Evolutionary conservation across 1,284 basidiomycete species (phyloP).

Genomic region (Trichosporon asahii): DNA sequence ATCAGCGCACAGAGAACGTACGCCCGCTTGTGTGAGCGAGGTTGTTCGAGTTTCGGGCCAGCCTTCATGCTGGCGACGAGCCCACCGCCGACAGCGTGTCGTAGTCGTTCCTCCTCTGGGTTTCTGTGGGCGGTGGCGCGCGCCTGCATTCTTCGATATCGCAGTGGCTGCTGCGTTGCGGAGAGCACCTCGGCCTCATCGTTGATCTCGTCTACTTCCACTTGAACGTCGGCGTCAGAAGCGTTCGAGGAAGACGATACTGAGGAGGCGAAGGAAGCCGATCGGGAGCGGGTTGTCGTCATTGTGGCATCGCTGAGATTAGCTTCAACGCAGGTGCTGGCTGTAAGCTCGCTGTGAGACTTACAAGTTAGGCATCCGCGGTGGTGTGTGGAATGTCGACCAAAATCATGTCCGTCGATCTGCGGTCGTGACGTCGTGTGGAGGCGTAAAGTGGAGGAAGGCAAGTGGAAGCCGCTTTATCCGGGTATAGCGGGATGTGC

Average conservation of each 20-base stretch:
- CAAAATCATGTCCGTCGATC: neutral
- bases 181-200: neutral
- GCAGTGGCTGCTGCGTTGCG: neutral
- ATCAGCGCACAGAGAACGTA: slow-evolving; percentile 17
- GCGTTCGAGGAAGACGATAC: neutral
- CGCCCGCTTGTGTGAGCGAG: neutral
- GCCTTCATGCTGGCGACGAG: slow-evolving; percentile 39
- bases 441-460: neutral
- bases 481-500: neutral
- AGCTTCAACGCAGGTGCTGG: neutral
- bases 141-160: neutral
- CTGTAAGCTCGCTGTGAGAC: too few relatives aligned
- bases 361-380: neutral
- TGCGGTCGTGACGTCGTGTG: neutral
- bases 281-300: neutral
- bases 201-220: neutral
- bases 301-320: neutral
- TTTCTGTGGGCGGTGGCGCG: neutral
- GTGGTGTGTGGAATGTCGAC: neutral
- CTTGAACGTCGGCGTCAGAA: neutral
- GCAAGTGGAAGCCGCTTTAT: neutral
- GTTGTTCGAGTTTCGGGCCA: slow-evolving; percentile 15
- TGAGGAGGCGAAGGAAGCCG: neutral
- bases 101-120: neutral
- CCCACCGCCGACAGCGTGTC: slow-evolving; percentile 30